Percentiles rank a stretch among this genome's conserved stretches.
Conservation (phyloP, 2,329 filamentous ascomycete genomes). For the Periconia digitata region DNA sequence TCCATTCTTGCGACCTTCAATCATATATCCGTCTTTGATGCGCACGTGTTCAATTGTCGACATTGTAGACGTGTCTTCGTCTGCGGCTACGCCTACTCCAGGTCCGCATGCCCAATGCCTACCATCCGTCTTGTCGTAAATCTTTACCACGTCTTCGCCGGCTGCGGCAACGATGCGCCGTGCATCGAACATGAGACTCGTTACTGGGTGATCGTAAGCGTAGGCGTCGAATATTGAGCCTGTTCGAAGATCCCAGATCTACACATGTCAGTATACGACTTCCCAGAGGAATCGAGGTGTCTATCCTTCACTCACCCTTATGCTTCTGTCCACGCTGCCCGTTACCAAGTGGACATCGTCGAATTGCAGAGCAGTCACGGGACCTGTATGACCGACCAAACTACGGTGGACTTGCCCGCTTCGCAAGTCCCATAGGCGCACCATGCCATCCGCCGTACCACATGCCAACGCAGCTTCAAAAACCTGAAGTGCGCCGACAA, state of each 20-base stretch:
- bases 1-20: constrained; percentile 87
- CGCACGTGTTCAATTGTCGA: constrained; percentile 75
- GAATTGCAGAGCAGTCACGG: constrained; percentile 92
- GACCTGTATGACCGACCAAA: constrained; percentile 91
- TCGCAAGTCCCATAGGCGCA: constrained; percentile 92
- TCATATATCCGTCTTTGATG: constrained; percentile 89
- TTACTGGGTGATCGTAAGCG: constrained; percentile 88
- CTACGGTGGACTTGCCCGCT: constrained; percentile 97
- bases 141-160: constrained; percentile 91
- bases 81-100: constrained; percentile 70
- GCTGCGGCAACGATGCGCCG: constrained; percentile 88
- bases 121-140: constrained; percentile 96
- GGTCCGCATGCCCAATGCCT: constrained; percentile 96
- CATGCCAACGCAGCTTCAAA: constrained; percentile 96
- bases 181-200: constrained; percentile 95
- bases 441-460: constrained; percentile 96
- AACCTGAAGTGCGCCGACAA: constrained; percentile 91
- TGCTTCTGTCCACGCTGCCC: constrained; percentile 86
- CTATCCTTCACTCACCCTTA: constrained; percentile 70
- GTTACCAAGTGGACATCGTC: constrained; percentile 95
- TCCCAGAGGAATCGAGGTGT: neutral
- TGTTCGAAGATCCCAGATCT: constrained; percentile 99
- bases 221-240: constrained; percentile 95
- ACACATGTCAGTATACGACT: constrained; percentile 21
- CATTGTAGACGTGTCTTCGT: constrained; percentile 62